Evolutionary conservation across 345 rosid genomes (phyloP).

Genomic region (Kandelia obovata): DNA sequence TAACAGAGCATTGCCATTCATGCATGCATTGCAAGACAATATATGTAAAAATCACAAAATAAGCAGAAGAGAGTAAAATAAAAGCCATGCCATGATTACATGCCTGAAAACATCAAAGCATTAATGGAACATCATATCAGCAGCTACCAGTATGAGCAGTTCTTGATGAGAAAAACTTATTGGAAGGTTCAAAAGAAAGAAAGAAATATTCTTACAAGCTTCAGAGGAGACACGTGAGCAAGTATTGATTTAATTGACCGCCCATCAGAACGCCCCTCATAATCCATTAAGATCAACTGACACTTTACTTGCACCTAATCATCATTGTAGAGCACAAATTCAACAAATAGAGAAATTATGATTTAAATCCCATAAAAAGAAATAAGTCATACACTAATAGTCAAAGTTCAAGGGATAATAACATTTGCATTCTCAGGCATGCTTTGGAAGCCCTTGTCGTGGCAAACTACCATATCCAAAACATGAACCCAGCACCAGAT

Average conservation of each 20-base stretch:
- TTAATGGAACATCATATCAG: not conserved
- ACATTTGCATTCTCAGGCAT: not conserved
- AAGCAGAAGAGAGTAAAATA: not conserved
- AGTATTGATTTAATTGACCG: conserved; percentile 91
- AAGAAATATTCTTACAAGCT: conserved; percentile 61
- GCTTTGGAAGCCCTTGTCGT: no score
- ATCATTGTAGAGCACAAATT: conserved; percentile 19
- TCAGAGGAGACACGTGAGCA: conserved; percentile 87
- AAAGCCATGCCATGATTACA: conserved; percentile 3
- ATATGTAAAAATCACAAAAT: not conserved
- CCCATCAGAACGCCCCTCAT: conserved; percentile 94
- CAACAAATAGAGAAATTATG: conserved; percentile 6
- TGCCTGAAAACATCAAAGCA: not conserved
- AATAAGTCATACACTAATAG: not conserved
- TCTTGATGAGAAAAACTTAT: not conserved
- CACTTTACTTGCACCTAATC: conserved; percentile 89
- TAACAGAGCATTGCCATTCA: not conserved
- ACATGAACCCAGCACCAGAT: no score
- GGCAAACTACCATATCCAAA: no score
- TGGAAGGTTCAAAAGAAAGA: conserved; percentile 5
- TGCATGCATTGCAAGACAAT: not conserved
- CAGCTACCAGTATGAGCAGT: not conserved
- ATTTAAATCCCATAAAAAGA: not conserved
- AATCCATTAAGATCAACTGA: conserved; percentile 74
- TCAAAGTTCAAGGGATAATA: not conserved